Percentiles rank a stretch among this genome's conserved stretches.
Evolutionary conservation across 352 stramenopile genomes (phyloP).

Genomic region (Phytophthora capsici): DNA sequence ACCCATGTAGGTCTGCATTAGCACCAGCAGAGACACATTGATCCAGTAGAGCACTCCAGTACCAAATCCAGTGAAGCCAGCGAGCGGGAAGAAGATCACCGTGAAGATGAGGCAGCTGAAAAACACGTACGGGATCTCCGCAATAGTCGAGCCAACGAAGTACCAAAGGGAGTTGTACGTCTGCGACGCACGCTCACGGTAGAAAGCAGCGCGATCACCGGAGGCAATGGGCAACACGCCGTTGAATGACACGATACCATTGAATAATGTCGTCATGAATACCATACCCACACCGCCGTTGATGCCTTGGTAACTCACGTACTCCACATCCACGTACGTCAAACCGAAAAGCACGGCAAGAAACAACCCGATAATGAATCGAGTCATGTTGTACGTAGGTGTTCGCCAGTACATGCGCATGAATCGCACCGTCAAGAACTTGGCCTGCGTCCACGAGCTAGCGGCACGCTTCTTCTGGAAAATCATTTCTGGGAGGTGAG

Average conservation of each 20-base stretch:
- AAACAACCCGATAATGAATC: slow-evolving; percentile 52
- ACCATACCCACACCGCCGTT: slow-evolving; percentile 68
- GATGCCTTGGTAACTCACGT: slow-evolving; percentile 36
- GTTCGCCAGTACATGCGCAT: slow-evolving; percentile 81
- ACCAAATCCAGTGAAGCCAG: slow-evolving; percentile 42
- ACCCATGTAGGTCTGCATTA: slow-evolving; percentile 44
- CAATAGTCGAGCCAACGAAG: slow-evolving; percentile 62
- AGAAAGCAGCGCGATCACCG: slow-evolving; percentile 67
- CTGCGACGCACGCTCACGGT: slow-evolving; percentile 90
- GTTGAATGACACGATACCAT: slow-evolving; percentile 29
- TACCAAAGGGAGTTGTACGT: slow-evolving; percentile 92
- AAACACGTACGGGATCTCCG: slow-evolving; percentile 76
- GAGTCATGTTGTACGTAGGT: slow-evolving; percentile 83
- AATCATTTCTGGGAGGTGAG: slow-evolving; percentile 30
- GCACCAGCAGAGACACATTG: slow-evolving; percentile 35
- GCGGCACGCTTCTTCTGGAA: slow-evolving; percentile 37
- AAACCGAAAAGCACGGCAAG: slow-evolving; percentile 25
- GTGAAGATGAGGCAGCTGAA: slow-evolving; percentile 40
- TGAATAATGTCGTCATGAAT: slow-evolving; percentile 78
- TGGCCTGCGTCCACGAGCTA: slow-evolving; percentile 29
- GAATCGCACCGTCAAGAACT: slow-evolving; percentile 35
- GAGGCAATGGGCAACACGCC: slow-evolving; percentile 33
- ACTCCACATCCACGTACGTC: slow-evolving; percentile 30
- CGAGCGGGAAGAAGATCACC: slow-evolving; percentile 38
- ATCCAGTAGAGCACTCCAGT: slow-evolving; percentile 38